phyloP scores from a whole-genome alignment of 1,284 basidiomycete species.

The Ceraceosorus guamensis region DNA sequence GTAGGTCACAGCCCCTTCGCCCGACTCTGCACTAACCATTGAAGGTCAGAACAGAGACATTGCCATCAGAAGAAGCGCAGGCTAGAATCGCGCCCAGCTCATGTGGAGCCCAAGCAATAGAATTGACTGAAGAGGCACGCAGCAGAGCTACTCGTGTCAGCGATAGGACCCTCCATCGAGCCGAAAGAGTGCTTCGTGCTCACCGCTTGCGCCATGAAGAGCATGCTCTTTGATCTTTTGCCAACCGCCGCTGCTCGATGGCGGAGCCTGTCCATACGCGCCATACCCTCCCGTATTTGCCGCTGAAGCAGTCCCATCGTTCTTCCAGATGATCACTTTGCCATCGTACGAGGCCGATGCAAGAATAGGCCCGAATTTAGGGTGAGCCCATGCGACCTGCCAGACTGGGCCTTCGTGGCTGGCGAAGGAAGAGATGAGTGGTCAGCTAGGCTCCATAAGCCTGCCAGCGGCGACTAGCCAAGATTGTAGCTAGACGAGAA shows the following conservation, averaged over 20 bases:
- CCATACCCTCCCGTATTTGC: constrained; percentile 51
- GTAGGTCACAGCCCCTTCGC: background rate
- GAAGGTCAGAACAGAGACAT: constrained; percentile 91
- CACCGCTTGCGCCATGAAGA: constrained; percentile 85
- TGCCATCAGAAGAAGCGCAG: constrained; percentile 96
- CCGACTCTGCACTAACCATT: constrained; percentile 63
- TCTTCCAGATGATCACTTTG: constrained; percentile 97
- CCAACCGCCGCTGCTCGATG: constrained; percentile 55
- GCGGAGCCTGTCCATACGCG: constrained; percentile 14
- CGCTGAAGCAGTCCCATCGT: constrained; percentile 55
- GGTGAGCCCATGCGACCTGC: constrained; percentile 98
- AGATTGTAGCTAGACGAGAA: too few species aligned
- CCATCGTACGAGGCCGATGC: constrained; percentile 97
- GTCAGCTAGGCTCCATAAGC: background rate
- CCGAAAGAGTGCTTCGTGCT: constrained; percentile 23
- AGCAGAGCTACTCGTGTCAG: too few species aligned
- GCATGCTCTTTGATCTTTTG: constrained; percentile 93
- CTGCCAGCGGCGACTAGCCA: background rate
- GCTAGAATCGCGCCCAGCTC: constrained; percentile 93
- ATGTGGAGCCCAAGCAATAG: constrained; percentile 95
- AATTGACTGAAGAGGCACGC: constrained; percentile 65
- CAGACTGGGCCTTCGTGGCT: constrained; percentile 88
- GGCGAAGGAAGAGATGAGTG: constrained; percentile 34
- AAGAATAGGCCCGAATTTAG: constrained; percentile 81
- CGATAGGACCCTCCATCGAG: too few species aligned